Evolutionary conservation across 768 basidiomycete species (phyloP), one percentile per base, ranked within the genome.

Genomic region (Naganishia vaughanmartiniae): DNA sequence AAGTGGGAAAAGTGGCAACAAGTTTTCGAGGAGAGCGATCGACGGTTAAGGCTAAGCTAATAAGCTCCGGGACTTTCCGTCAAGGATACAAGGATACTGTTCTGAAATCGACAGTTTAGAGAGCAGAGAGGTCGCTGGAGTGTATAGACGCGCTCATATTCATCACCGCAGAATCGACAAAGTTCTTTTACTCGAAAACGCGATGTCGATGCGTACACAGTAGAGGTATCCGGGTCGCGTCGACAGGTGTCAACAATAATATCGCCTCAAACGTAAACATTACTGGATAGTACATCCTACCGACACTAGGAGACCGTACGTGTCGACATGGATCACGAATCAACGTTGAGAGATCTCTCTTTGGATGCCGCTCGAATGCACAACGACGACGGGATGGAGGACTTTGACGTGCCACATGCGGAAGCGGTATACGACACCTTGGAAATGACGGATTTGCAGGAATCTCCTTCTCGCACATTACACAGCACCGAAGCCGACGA

Each of bases 261-360:
- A 28, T 34, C 60, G 60, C 60, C 60, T 63, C 60, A 63, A 42
- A 58, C 46, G 60, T 63, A 63, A 63, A 63, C 60, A 63, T 46
- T 42, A 2, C 60, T 4, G n/a, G 21, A 51, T 3, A 51, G 48
- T 24, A n/a, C 48, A 21, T 21, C 24, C 7, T 51, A 51, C 48
- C n/a, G 48, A 24, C 24, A n/a, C 12, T 7, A 19, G 39, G 5
- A 42, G 39, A 45, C 11, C 2, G 34, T 15, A 42, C 39, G 9
- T 39, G 36, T 63, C 60, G 39, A 28, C 24, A 63, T 63, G 60
- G 42, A 45, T 2, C 26, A 11, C 36, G n/a, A 30, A 26, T 63
- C 39, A 42, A 26, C 42, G 17, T 4, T 7, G 2, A 6, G 26
- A 24, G 36, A 26, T 45, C 39, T 63, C 42, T 4, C 48, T 51